A percentile compares a stretch with the other conserved stretches of the same genome.
These are phyloP conservation scores for Xylaria bambusicola DNA, from an alignment of 495 filamentous ascomycete species.

Conservation along the genomic window DNA sequence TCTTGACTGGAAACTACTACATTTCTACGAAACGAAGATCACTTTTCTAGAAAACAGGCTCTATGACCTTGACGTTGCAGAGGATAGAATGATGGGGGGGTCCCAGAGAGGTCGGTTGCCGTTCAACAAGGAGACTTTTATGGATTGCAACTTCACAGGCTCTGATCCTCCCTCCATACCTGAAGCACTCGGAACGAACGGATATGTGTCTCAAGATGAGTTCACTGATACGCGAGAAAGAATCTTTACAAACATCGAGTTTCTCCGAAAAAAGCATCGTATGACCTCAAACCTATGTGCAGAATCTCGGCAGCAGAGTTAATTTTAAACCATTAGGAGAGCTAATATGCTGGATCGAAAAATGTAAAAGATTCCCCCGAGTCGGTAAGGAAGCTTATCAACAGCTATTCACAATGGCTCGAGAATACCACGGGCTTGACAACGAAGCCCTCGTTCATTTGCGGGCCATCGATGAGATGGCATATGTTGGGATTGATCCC, in stretches of 20 bases:
- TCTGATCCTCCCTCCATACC: background rate
- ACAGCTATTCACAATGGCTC: background rate
- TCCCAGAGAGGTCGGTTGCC: background rate
- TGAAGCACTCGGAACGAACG: background rate
- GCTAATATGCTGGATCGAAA: background rate
- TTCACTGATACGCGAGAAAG: background rate
- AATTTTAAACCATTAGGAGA: background rate
- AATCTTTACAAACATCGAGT: background rate
- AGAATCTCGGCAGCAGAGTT: background rate
- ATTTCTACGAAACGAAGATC: conserved; percentile 1
- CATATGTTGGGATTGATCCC: background rate
- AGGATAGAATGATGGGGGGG: background rate
- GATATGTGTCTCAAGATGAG: background rate
- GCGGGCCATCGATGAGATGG: conserved; percentile 4
- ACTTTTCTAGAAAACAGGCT: background rate
- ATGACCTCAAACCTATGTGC: background rate
- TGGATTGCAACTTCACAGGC: background rate
- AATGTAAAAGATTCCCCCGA: background rate
- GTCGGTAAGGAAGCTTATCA: background rate
- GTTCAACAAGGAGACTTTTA: conserved; percentile 1
- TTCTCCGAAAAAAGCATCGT: background rate
- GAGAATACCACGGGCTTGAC: background rate
- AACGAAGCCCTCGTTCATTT: background rate
- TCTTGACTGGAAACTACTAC: background rate
- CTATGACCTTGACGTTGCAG: background rate